Conservation (phyloP, 768 basidiomycete species). For the Collybia sp. region DNA sequence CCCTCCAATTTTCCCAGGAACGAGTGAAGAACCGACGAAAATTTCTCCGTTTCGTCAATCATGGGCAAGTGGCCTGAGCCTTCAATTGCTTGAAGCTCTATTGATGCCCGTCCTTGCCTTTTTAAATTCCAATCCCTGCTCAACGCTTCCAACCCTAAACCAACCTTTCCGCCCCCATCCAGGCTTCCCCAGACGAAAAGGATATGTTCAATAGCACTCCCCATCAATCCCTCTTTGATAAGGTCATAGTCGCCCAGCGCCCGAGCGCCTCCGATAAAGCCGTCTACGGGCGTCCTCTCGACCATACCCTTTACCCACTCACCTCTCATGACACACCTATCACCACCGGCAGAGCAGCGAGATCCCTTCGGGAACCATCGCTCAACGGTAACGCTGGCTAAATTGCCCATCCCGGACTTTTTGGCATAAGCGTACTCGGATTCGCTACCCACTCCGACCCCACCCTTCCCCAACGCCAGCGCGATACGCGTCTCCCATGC, state of each 20-base stretch:
- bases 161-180: slow-evolving; percentile 46
- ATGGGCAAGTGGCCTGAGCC: slow-evolving; percentile 47
- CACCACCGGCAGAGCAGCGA: slow-evolving; percentile 14
- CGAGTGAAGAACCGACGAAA: slow-evolving; percentile 24
- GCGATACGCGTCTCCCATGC: slow-evolving; percentile 46
- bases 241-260: slow-evolving; percentile 43
- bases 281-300: slow-evolving; percentile 30
- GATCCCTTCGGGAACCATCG: slow-evolving; percentile 46
- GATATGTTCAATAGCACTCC: slow-evolving; percentile 23
- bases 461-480: slow-evolving; percentile 23
- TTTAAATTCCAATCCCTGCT: slow-evolving; percentile 17
- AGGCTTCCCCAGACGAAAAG: slow-evolving; percentile 43
- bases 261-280: slow-evolving; percentile 41
- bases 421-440: slow-evolving; percentile 20
- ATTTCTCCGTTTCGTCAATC: slow-evolving; percentile 42
- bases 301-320: slow-evolving; percentile 33
- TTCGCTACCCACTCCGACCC: slow-evolving; percentile 8
- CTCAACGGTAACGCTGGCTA: slow-evolving; percentile 36
- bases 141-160: slow-evolving; percentile 29
- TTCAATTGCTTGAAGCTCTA: slow-evolving; percentile 29
- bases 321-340: slow-evolving; percentile 8
- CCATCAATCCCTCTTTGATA: slow-evolving; percentile 16
- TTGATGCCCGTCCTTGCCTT: slow-evolving; percentile 5
- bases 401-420: slow-evolving; percentile 32
- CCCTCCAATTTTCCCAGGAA: too few species aligned